These are phyloP conservation scores for Aegilops bicornis DNA, from an alignment of 176 grass and related monocot genomes.

Conservation along the genomic window DNA sequence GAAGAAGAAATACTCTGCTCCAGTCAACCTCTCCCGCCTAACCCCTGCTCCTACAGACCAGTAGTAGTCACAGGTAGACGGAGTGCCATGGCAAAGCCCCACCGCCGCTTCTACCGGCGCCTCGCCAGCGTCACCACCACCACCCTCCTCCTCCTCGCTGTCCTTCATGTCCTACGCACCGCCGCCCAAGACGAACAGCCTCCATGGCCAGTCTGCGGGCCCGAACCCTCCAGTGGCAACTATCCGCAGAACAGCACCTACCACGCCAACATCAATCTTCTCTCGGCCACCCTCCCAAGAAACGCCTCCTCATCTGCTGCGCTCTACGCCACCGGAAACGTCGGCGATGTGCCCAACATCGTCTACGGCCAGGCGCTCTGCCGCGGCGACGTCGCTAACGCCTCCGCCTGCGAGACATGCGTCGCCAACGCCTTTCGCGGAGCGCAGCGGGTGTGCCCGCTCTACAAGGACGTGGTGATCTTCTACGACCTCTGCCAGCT, in stretches of 20 bases:
- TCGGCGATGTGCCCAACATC: slow-evolving; percentile 22
- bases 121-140: background rate
- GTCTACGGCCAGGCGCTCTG: slow-evolving; percentile 35
- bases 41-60: background rate
- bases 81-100: background rate
- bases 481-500: slow-evolving; percentile 58
- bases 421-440: slow-evolving; percentile 18
- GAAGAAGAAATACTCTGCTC: background rate
- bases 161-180: background rate
- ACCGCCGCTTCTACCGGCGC: background rate
- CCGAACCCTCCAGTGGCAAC: background rate
- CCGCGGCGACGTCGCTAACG: slow-evolving; percentile 28
- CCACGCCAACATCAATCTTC: background rate
- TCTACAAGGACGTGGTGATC: slow-evolving; percentile 18
- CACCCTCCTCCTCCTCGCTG: background rate
- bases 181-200: background rate
- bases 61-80: too few relatives aligned
- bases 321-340: background rate
- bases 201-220: background rate
- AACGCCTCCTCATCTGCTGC: background rate
- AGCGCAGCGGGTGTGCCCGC: slow-evolving; percentile 10
- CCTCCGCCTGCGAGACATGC: slow-evolving; percentile 24
- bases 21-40: background rate
- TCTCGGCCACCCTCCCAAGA: slow-evolving; percentile 26
- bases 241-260: slow-evolving; percentile 16